These are phyloP conservation scores for Xylariaceae sp. DNA, from an alignment of 2,329 filamentous ascomycete genomes.

Conservation along the genomic window DNA sequence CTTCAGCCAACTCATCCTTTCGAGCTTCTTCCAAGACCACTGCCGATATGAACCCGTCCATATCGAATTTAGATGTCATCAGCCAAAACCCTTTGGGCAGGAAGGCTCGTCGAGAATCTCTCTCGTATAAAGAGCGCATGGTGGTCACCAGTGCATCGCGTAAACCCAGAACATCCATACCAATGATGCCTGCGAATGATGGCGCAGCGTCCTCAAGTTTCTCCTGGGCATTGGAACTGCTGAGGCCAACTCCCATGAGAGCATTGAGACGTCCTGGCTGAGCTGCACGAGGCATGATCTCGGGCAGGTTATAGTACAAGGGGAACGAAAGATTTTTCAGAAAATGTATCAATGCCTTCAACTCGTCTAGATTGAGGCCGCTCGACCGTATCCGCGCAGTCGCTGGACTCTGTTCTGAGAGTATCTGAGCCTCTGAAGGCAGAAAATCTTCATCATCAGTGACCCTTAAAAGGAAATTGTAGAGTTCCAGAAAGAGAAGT, in stretches of 20 bases:
- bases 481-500: conserved; percentile 87
- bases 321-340: conserved; percentile 89
- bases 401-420: conserved; percentile 33
- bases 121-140: conserved; percentile 83
- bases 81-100: conserved; percentile 84
- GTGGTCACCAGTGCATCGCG: conserved; percentile 75
- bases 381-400: conserved; percentile 53
- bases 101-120: conserved; percentile 85
- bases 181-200: conserved; percentile 48
- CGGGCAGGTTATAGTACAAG: conserved; percentile 76
- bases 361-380: conserved; percentile 65
- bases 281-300: conserved; percentile 38
- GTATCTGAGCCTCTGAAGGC: conserved; percentile 44
- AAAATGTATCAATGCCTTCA: conserved; percentile 73
- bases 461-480: conserved; percentile 85
- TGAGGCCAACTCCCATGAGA: conserved; percentile 15
- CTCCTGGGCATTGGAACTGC: conserved; percentile 3
- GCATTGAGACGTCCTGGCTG: conserved; percentile 15
- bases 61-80: conserved; percentile 84
- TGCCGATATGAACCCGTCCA: conserved; percentile 79
- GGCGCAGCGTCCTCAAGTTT: conserved; percentile 11
- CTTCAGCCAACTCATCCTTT: conserved; percentile 62
- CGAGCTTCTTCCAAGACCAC: conserved; percentile 86
- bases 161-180: conserved; percentile 73
- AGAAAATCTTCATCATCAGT: conserved; percentile 98